These are phyloP conservation scores for Lunasporangiospora selenospora DNA, from an alignment of 192 early-diverging fungal genomes.

Conservation along the genomic window DNA sequence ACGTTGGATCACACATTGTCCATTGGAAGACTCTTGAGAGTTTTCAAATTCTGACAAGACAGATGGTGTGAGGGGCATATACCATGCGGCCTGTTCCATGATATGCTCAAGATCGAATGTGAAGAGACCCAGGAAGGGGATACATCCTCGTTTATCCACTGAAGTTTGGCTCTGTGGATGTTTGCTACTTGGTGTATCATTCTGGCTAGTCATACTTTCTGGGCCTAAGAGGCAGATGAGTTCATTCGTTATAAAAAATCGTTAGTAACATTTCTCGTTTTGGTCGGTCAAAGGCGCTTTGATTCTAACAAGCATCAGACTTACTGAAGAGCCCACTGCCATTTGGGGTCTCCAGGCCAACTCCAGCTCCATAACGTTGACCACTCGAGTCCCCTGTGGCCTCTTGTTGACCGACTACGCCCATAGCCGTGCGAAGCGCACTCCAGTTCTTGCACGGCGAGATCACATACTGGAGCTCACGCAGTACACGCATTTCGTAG, in stretches of 20 bases:
- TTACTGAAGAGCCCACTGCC: too few relatives aligned
- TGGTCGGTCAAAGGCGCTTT: too few relatives aligned
- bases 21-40: background rate
- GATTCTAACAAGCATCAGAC: too few relatives aligned
- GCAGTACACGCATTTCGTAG: slow-evolving; percentile 52
- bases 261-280: too few relatives aligned
- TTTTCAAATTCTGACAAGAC: background rate
- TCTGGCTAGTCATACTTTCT: too few relatives aligned
- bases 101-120: slow-evolving; percentile 37
- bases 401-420: slow-evolving; percentile 34
- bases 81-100: slow-evolving; percentile 26
- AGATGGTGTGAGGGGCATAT: slow-evolving; percentile 16
- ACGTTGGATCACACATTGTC: background rate
- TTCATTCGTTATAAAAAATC: too few relatives aligned
- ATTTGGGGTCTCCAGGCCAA: too few relatives aligned
- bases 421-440: slow-evolving; percentile 61
- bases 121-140: slow-evolving; percentile 39
- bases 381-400: too few relatives aligned
- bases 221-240: too few relatives aligned
- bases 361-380: too few relatives aligned
- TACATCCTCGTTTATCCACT: slow-evolving; percentile 34
- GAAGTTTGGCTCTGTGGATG: slow-evolving; percentile 12
- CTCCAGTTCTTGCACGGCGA: slow-evolving; percentile 66
- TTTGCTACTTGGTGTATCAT: too few relatives aligned
- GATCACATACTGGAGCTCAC: slow-evolving; percentile 58